Evolutionary conservation across 2,329 filamentous ascomycete genomes (phyloP), one percentile per base, ranked within the genome.

Genomic region (Epichloe sp.): DNA sequence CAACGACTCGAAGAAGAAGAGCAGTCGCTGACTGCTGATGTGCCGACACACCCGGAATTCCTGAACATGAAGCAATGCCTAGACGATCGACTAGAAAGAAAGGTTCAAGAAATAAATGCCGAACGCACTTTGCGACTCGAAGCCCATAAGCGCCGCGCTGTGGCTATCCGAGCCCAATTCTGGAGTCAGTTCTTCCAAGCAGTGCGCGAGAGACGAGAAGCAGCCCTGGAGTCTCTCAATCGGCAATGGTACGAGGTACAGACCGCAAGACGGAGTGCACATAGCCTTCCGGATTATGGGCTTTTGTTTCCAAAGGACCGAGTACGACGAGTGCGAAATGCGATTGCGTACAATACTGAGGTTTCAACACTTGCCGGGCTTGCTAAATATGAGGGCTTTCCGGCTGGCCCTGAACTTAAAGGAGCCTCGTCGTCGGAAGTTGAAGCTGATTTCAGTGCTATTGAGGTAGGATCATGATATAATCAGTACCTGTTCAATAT

Each of bases 351-450:
- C 71, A 97, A 95, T 65, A 86, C 85, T 57, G 93, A 98, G 65
- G 90, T 98, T 4, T 95, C 90, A 0, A 81, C 96, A 31, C 72
- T 98, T 52, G 84, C 90, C 5, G 91, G 91, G 38, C 77, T 97
- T 48, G 90, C 91, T 37, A 97, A 96, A 69, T 90, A 96, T 65
- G 83, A 95, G 61, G 93, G 93, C 23, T 98, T 98, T 68, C 93
- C 93, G 37, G 90, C 91, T 35, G 93, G 90, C n/a, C 93, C 93
- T 19, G 77, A 86, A 36, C 84, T 98, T 68, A 75, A 75, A 52
- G 78, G 86, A 42, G 86, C 87, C 26, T 83, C 84, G 38, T 68
- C 77, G 21, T 73, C 78, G 11, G 88, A 96, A 62, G 69, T 93
- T 45, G 88, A 95, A 51, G 85, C 91, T 47, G 93, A 98, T 68